Evolutionary conservation across 805 yeast genomes (phyloP), one percentile per base, ranked within the genome.

Genomic region (Candida ovalis): DNA sequence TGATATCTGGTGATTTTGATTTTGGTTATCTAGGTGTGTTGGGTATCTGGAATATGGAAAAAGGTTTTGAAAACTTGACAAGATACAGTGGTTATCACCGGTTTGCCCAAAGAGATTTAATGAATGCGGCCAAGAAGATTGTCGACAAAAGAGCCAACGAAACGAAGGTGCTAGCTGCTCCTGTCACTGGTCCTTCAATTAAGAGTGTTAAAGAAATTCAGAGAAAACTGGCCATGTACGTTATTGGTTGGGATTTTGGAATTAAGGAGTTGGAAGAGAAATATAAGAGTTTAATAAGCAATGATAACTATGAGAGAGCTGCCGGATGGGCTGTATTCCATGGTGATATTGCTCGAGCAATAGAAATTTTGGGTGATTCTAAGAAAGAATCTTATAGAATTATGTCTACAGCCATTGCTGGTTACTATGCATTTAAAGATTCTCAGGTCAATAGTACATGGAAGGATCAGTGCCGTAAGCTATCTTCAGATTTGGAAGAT

Each of bases 301-400:
- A 70, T 15, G 90, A 86, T 0, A 77, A 79, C 50, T 78, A 77
- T 52, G 96, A 90, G 52, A 84, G 92, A 61, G 98, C 99, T 0
- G 99, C 97, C 1, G 98, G 96, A 0, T 88, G 96, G 96, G 97
- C 97, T 0, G 91, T 90, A 0, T 92, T 92, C 65, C 92, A 88
- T 62, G 97, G 96, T 6, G 88, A 90, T 63, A 86, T 92, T 2
- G 76, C 79, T 2, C 76, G 82, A 43, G 96, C 97, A 0, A 86
- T 91, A 3, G 81, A 80, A 39, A 84, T 89, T n/a, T 70, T 92
- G 46, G 81, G 87, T 0, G 73, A 78, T n/a, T 80, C 96, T 1
- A 82, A 82, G 43, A 82, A 79, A 49, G 90, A 86, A 61, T 71
- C 83, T 46, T 72, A 88, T 41, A 69, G 86, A 43, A 74, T 92